Conservation (phyloP, 2,329 filamentous ascomycete genomes). For the Cordyceps tenuipes region DNA sequence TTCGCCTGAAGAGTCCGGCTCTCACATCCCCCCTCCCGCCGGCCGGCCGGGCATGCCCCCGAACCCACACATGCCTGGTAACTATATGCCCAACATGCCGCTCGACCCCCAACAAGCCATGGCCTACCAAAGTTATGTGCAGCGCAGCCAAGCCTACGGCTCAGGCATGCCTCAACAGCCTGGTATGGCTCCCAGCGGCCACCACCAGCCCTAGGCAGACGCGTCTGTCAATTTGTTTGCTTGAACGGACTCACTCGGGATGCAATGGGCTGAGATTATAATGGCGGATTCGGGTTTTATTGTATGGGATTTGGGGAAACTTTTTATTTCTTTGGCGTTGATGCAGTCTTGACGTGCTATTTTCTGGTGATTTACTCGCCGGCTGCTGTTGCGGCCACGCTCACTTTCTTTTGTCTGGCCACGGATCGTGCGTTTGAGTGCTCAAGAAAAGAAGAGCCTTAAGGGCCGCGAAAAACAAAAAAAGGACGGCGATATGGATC, state of each 20-base stretch:
- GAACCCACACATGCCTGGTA: slow-evolving; percentile 53
- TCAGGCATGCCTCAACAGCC: slow-evolving; percentile 72
- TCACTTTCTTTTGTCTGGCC: slow-evolving; percentile 7
- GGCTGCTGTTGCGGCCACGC: neutral
- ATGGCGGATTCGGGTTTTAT: slow-evolving; percentile 22
- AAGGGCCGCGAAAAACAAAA: neutral
- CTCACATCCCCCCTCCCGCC: slow-evolving; percentile 59
- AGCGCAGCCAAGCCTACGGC: slow-evolving; percentile 58
- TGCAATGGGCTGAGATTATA: slow-evolving; percentile 16
- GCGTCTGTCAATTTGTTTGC: neutral
- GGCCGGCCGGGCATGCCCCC: slow-evolving; percentile 58
- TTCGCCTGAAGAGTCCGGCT: slow-evolving; percentile 83
- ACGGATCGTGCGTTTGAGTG: slow-evolving; percentile 2
- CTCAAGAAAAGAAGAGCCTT: neutral
- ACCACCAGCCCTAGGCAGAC: slow-evolving; percentile 61
- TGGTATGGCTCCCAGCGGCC: slow-evolving; percentile 74
- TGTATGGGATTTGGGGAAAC: slow-evolving; percentile 32
- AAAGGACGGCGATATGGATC: neutral
- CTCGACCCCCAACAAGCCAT: slow-evolving; percentile 71
- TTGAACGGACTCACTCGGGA: neutral
- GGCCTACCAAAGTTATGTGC: slow-evolving; percentile 77
- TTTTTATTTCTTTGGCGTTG: slow-evolving; percentile 28
- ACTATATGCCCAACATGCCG: slow-evolving; percentile 56
- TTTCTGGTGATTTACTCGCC: slow-evolving; percentile 14
- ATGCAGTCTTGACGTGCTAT: slow-evolving; percentile 27